Percentiles rank a stretch among this genome's conserved stretches.
Conservation (phyloP, 192 early-diverging fungal species). For the Backusella macrospora region DNA sequence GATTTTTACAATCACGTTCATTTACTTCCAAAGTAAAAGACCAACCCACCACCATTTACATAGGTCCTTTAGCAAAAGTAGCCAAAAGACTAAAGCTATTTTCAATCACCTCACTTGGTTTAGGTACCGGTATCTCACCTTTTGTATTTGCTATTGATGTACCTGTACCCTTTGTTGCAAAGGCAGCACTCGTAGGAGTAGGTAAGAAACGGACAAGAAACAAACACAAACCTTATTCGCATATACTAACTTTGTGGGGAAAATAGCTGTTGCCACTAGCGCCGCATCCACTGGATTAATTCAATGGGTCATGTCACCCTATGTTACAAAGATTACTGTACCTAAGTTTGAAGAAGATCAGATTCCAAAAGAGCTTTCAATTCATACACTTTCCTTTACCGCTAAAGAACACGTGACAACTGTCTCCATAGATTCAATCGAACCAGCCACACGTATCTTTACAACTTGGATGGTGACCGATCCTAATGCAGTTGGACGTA, state of each 20-base stretch:
- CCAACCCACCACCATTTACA: slow-evolving; percentile 43
- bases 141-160: slow-evolving; percentile 56
- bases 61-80: slow-evolving; percentile 53
- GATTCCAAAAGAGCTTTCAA: slow-evolving; percentile 22
- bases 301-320: slow-evolving; percentile 60
- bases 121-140: slow-evolving; percentile 53
- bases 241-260: not conserved
- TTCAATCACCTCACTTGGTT: slow-evolving; percentile 54
- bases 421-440: slow-evolving; percentile 48
- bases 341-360: slow-evolving; percentile 5
- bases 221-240: not conserved
- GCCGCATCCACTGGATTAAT: slow-evolving; percentile 58
- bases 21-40: not conserved
- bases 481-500: slow-evolving; percentile 33
- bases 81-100: slow-evolving; percentile 59
- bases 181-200: slow-evolving; percentile 48
- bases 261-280: slow-evolving; percentile 55
- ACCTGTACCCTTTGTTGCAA: slow-evolving; percentile 49
- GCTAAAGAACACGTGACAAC: slow-evolving; percentile 53
- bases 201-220: too few relatives aligned
- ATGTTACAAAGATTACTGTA: slow-evolving; percentile 54
- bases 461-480: slow-evolving; percentile 53
- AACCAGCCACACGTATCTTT: slow-evolving; percentile 56
- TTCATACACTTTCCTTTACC: slow-evolving; percentile 45
- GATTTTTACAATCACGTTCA: not conserved